Evolutionary conservation across 2,329 filamentous ascomycete species (phyloP), one percentile per base, ranked within the genome.

Genomic region (Trichoderma sp.): DNA sequence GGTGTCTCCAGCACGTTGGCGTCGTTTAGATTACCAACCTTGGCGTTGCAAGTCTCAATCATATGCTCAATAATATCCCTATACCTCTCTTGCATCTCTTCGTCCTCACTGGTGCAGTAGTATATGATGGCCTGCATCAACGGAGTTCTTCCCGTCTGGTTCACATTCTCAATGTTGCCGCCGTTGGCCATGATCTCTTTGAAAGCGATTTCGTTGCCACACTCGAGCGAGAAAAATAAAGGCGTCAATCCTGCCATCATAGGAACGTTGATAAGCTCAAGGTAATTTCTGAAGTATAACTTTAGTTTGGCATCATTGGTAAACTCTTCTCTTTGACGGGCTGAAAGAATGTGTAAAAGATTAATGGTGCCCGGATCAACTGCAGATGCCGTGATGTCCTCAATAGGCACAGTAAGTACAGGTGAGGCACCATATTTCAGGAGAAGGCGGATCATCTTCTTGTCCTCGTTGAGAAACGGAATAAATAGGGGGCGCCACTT

Each of bases 331-430:
- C 7, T 35, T 6, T 63, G 3, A 4, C 38, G 21, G 7, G 75
- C 64, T 16, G 75, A 74, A 14, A 76, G 21, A 14, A 76, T 21
- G 12, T 76, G 75, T n/a, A 74, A 67, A 56, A 76, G 9, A 38
- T 50, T 74, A 24, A 76, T 69, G 33, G 5, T 24, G 16, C 72
- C 35, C 6, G 18, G 21, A 1, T 27, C 74, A 29, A 14, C 11
- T 12, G 12, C 14, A 24, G 24, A 29, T 1, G 3, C 31, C 8
- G 1, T 56, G 7, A 3, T 3, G 2, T 12, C n/a, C 2, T 72
- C 31, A 14, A 50, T 12, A 1, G 24, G 29, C 9, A 66, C 8
- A 2, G 65, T 7, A 31, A 76, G 71, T 6, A 64, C n/a, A 12
- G 64, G 63, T 1, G 75, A 65, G 18, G 75, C 75, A 1, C 65